Base-by-base conservation (phyloP, 768 basidiomycete species). In the Phaeotremella skinneri region DNA sequence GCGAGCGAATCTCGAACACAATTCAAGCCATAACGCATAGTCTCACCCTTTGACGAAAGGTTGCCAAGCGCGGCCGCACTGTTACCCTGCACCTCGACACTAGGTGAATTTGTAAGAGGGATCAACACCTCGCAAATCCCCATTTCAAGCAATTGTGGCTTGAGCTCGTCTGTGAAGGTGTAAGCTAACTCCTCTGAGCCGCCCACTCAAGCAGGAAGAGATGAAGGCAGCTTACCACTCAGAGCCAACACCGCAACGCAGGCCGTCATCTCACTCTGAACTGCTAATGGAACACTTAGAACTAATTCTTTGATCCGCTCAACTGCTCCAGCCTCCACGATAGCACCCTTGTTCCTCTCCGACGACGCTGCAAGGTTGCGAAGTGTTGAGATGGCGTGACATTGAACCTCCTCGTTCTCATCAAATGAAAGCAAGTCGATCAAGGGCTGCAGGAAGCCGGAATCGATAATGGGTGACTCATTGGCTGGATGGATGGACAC, bases 251-350 rank as follows among this genome's bases (percentile, higher is more conserved):
- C 96, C 17, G 96, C 96, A 43, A 97, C 88, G 68, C 94, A 98
- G 4, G 96, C 96, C 42, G 96, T 99, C 96, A 99, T 99, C 79
- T 98, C 96, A 72, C 91, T 94, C 79, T 99, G 96, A 11, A 99
- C 96, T 62, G 88, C 89, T 80, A 96, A 85, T 2, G 96, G 92
- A 1, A 97, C 94, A 69, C 88, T 88, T 13, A 99, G 81, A 1
- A 99, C 92, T 17, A 99, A 81, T 70, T 97, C 91, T 79, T 96
- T 96, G 79, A 99, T 99, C 43, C 90, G 87, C 72, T 91, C 90
- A 2, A 97, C 87, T 17, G 96, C 96, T 3, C 96, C 96, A 4
- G 96, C 94, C 76, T 96, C 89, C 52, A 99, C 93, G 56, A 99
- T 98, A 6, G 93, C 91, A 37, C 89, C 84, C 81, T 98, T 99